These are phyloP conservation scores for Cardamine chenopodiifolia DNA, from an alignment of 345 rosid species.

Conservation along the genomic window DNA sequence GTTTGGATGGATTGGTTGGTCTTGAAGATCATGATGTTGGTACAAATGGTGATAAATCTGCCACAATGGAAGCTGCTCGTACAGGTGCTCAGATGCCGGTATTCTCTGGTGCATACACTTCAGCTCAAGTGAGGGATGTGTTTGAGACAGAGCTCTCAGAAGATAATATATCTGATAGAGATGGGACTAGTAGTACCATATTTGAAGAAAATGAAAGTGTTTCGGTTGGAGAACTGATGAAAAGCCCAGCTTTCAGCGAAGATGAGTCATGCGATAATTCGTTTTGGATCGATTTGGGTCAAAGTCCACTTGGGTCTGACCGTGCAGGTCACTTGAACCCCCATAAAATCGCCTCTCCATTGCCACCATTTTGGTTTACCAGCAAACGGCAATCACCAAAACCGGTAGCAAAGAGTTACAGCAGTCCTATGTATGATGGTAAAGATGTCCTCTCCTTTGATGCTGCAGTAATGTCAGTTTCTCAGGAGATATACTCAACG, in stretches of 20 bases:
- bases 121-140: slow-evolving; percentile 75
- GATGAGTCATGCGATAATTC: slow-evolving; percentile 90
- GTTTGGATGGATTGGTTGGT: slow-evolving; percentile 57
- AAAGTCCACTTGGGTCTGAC: slow-evolving; percentile 81
- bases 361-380: slow-evolving; percentile 77
- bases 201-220: slow-evolving; percentile 77
- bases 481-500: slow-evolving; percentile 60
- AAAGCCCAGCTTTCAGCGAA: slow-evolving; percentile 88
- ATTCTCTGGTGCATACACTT: slow-evolving; percentile 76
- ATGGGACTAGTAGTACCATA: slow-evolving; percentile 72
- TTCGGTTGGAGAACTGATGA: slow-evolving; percentile 81
- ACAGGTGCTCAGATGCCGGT: slow-evolving; percentile 66
- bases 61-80: slow-evolving; percentile 34
- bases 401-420: slow-evolving; percentile 57
- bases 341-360: slow-evolving; percentile 65
- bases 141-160: slow-evolving; percentile 76
- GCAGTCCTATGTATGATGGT: slow-evolving; percentile 75
- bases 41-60: slow-evolving; percentile 47
- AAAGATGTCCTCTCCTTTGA: slow-evolving; percentile 78
- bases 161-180: slow-evolving; percentile 71
- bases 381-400: slow-evolving; percentile 63
- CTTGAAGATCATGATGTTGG: slow-evolving; percentile 47
- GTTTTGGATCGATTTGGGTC: slow-evolving; percentile 94
- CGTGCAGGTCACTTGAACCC: slow-evolving; percentile 54
- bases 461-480: slow-evolving; percentile 85